Base-by-base conservation (phyloP, 352 stramenopile species). In the Pythium guiyangense region DNA sequence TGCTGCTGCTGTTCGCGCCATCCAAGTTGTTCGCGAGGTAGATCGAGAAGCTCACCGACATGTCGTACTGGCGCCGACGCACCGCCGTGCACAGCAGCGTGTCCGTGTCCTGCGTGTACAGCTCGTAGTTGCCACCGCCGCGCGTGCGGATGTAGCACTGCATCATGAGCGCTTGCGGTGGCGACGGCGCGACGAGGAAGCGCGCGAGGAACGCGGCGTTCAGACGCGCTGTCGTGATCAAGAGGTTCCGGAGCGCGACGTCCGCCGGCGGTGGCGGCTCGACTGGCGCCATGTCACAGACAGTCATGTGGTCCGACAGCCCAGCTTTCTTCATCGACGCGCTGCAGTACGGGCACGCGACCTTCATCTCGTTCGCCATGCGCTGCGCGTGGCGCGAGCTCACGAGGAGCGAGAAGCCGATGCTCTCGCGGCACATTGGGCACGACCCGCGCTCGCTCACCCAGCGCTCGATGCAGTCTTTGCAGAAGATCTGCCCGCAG, bases 141-240 rank as follows among this genome's bases (percentile, higher is more conserved):
- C 79, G 80, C 11, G 84, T 91, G 57, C 84, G 80, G 54, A 93
- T 93, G 73, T 93, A 93, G 69, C 84, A 93, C 70, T 93, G 84
- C 77, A 83, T 93, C 75, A 90, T 86, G 2, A 88, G 64, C 49
- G 84, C 70, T 52, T 82, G 66, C 0, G 75, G 77, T 0, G 80
- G 80, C 46, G 77, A 74, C 17, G 83, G 79, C 4, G 74, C 65
- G 55, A 77, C 64, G 20, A 91, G 60, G 53, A 91, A 93, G 6
- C 76, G 67, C 8, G 69, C 59, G 54, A 93, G 50, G 22, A 79
- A 85, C 15, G 63, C 26, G 17, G 60, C 64, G 60, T 82, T 90
- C 3, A 89, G 49, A 43, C 84, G 74, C 11, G 80, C 84, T 0
- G 79, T 85, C 2, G 69, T 39, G 8, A 93, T 55, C 26, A 93